These are phyloP conservation scores for Geotrichum carabidarum DNA, from an alignment of 1,139 yeast species.

Conservation along the genomic window DNA sequence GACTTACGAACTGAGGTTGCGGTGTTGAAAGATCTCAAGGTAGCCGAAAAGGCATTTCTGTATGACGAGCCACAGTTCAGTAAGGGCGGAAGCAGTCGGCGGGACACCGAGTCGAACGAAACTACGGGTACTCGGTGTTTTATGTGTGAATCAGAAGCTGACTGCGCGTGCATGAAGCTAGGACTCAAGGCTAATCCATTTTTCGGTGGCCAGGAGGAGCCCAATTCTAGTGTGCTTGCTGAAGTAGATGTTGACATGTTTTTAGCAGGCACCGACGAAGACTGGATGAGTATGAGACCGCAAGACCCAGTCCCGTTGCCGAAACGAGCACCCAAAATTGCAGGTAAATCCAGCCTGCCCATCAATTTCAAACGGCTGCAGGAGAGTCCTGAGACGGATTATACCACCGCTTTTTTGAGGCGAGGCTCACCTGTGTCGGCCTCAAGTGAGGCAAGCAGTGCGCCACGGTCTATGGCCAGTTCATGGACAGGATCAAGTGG, in stretches of 20 bases:
- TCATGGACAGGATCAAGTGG: constrained; percentile 2
- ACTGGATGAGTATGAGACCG: neutral
- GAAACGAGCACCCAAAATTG: neutral
- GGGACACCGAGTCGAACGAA: neutral
- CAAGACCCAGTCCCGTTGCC: constrained; percentile 2
- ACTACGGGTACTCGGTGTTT: neutral
- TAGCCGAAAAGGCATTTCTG: constrained; percentile 5
- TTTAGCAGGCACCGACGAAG: neutral
- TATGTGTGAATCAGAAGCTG: constrained; percentile 24
- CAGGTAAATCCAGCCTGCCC: neutral
- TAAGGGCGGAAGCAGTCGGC: neutral
- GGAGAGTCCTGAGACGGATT: neutral
- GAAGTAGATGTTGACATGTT: neutral
- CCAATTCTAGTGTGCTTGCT: neutral
- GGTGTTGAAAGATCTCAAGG: constrained; percentile 3
- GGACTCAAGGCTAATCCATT: constrained; percentile 26
- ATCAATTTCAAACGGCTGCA: constrained; percentile 1
- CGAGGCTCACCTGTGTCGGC: neutral
- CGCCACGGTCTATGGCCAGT: neutral
- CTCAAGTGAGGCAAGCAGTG: neutral
- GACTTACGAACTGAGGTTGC: constrained; percentile 11
- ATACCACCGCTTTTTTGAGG: neutral
- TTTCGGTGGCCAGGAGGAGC: constrained; percentile 2
- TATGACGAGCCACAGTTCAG: neutral
- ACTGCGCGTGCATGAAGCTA: constrained; percentile 34